phyloP scores from a whole-genome alignment of 2,329 filamentous ascomycete genomes.

The Graphilbum fragrans region DNA sequence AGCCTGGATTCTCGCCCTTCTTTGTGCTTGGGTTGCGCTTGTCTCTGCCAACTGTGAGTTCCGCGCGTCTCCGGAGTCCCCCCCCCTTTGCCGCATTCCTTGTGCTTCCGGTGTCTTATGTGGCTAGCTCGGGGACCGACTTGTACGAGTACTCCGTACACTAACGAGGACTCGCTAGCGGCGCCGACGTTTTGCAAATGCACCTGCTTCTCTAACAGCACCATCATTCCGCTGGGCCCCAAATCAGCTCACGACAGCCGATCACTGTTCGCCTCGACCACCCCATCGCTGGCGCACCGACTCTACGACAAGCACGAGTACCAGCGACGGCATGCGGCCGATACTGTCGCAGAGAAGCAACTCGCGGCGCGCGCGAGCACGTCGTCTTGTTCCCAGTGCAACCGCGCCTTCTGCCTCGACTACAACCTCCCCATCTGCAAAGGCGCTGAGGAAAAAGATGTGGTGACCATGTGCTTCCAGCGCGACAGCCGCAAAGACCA shows the following conservation, averaged over 20 bases:
- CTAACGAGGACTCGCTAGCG: conserved; percentile 27
- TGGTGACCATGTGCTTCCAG: conserved; percentile 53
- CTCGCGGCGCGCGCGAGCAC: conserved; percentile 22
- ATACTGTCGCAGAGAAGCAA: not conserved
- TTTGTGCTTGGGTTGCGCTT: conserved; percentile 20
- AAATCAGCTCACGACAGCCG: conserved; percentile 15
- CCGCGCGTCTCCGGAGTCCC: too few species aligned
- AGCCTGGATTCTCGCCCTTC: conserved; percentile 21
- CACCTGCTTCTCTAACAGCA: conserved; percentile 58
- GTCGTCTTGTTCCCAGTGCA: conserved; percentile 47
- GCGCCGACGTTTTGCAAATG: conserved; percentile 58
- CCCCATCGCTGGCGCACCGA: not conserved
- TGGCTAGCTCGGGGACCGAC: too few species aligned
- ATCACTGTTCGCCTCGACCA: not conserved
- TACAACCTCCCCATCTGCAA: conserved; percentile 50
- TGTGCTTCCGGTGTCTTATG: too few species aligned
- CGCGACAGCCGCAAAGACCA: conserved; percentile 55
- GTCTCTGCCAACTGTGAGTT: not conserved
- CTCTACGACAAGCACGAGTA: not conserved
- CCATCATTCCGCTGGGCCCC: conserved; percentile 49
- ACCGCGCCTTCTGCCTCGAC: conserved; percentile 52
- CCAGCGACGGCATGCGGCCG: not conserved
- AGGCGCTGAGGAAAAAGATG: conserved; percentile 47
- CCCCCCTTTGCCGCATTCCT: too few species aligned
- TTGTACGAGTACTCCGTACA: too few species aligned